Evolutionary conservation across 2,329 filamentous ascomycete species (phyloP), one percentile per base, ranked within the genome.

Genomic region (Pseudogymnoascus sp.): DNA sequence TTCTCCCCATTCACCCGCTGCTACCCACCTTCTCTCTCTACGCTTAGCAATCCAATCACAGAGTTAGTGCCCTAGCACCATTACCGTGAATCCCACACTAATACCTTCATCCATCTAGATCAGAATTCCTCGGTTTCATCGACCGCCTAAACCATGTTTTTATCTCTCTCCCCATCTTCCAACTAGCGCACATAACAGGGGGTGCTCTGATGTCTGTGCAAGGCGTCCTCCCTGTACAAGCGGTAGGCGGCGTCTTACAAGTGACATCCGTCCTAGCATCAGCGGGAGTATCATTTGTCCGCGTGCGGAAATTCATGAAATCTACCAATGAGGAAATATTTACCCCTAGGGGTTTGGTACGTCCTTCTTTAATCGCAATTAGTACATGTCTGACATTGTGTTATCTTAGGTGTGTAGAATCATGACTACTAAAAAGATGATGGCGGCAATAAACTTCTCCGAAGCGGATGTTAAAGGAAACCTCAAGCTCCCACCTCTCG

Each of bases 131-230:
- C 16, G 40, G 64, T 5, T 72, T 73, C 64, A 64, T 72, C 63
- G 70, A 72, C 49, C 67, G 68, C 7, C 66, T 72, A 34, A 72
- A 72, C 62, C 64, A 69, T 40, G 68, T 65, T 38, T 72, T 70
- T 63, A 63, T 72, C 34, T 69, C 69, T 7, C 63, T 68, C 9
- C 70, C 71, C 0, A 64, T 69, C 62, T 69, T 71, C 62, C 66
- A 72, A 64, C 63, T 64, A 8, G 62, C 66, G 6, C 64, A 68
- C 34, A 53, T 69, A 3, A 66, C 65, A 2, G 70, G 71, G 3
- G 65, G 65, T 1, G 62, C 65, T 16, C 67, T 72, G 59, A 56
- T 66, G 5, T 63, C 66, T 5, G 63, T 66, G 4, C 67, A 69
- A 60, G 36, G 36, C 36, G 62, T 71, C 18, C 60, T 69, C 1